Base-by-base conservation (phyloP, 371 early-diverging fungal species). In the Mucor indicus region DNA sequence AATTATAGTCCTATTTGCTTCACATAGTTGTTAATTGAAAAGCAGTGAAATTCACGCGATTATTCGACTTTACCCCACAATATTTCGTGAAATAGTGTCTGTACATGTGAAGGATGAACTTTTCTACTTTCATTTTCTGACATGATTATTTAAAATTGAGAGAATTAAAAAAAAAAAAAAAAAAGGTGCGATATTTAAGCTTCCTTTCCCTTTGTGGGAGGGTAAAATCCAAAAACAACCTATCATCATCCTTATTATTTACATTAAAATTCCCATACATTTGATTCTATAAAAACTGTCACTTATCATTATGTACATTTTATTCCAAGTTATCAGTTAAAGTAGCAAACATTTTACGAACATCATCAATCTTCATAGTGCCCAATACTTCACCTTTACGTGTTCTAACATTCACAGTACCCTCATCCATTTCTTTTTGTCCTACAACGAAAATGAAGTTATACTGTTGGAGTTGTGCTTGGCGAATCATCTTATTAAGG, bases 401-500 rank as follows among this genome's bases (percentile, higher is more conserved):
- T 46, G 84, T 81, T 27, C 95, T 82, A 36, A 90, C 86, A 62
- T 96, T 96, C 41, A 98, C 95, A n/a, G 87, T 82, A 5, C 77
- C 60, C 33, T 81, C 74, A 48, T 82, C 78, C 77, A 74, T 69
- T 68, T 99, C 99, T 67, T 93, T 88, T 50, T 85, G 83, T 12
- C 99, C 99, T 33, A 99, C 93, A 23, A 99, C 92, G 55, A 94
- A 80, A 51, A 88, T 91, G 57, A 89, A 88, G 75, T 96, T 94
- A 67, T 88, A 98, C 49, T 95, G 97, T 27, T 88, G 79, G 15
- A 86, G 65, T 57, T 91, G 86, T 1, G 95, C 96, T 42, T 88
- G 88, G 17, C 96, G 89, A 50, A 99, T 91, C 87, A 95, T 96
- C 81, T 99, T 99, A 76, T 93, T 93, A 44, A 99, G 69, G 29